Evolutionary conservation across 352 stramenopile species (phyloP), one percentile per base, ranked within the genome.

Genomic region (Globisporangium middletonii): DNA sequence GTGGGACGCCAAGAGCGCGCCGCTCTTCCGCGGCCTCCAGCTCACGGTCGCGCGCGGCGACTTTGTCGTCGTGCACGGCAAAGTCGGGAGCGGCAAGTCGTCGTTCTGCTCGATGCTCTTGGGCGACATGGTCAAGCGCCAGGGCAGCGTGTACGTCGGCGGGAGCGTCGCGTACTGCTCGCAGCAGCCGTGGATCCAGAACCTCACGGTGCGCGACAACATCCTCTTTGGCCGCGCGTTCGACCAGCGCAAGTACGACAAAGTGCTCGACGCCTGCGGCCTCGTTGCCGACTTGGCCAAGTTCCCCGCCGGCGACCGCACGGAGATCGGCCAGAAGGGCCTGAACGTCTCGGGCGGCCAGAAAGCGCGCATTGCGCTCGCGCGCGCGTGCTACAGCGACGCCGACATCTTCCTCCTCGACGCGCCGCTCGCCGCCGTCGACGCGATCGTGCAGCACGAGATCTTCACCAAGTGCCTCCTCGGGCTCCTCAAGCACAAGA

Each of bases 31-130:
- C 27, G 68, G 85, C 50, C 72, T 98, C 55, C 86, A 80, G 37
- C 74, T 96, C 37, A 72, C 78, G 18, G 86, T 98, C 63, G 62
- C 82, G 38, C 63, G 75, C n/a, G 96, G 96, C 23, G 86, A 95
- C 55, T 75, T 99, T 11, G 77, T 98, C 2, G 84, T 95, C 15
- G 73, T 99, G 2, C 92, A 99, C 44, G 97, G 97, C 26, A 70
- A 76, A 9, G 93, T 98, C 4, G 96, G 94, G 3, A 92, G 77
- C 59, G 97, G 97, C 49, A 99, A 99, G 48, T 60, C 59, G 6
- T 65, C 59, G 13, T 42, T 65, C 15, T 65, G 59, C 28, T 38
- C 59, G 35, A 44, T 49, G 46, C 72, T 99, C 53, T 64, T 99
- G 18, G 96, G 97, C 27, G 97, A 99, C 66, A 98, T 99, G 84